phyloP scores from a whole-genome alignment of 768 basidiomycete genomes.

The Phylloporus rhodoxanthus region DNA sequence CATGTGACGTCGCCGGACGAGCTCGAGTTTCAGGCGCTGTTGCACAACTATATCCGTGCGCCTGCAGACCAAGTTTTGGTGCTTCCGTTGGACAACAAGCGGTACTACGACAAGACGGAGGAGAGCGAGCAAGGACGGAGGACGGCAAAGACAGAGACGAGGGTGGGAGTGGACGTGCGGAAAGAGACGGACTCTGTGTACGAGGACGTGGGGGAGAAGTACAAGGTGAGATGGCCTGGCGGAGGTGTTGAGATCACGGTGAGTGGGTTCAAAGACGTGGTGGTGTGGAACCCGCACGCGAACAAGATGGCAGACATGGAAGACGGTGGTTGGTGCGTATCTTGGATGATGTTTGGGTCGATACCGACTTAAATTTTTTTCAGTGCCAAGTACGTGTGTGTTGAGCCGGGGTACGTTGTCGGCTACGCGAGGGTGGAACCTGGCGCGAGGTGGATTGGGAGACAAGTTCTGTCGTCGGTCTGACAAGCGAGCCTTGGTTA shows the following conservation, averaged over 20 bases:
- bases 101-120: conserved; percentile 81
- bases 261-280: conserved; percentile 66
- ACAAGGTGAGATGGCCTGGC: conserved; percentile 55
- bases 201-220: conserved; percentile 51
- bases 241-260: conserved; percentile 51
- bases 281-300: conserved; percentile 95
- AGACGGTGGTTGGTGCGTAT: conserved; percentile 69
- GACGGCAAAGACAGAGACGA: conserved; percentile 49
- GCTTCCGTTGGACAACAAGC: conserved; percentile 55
- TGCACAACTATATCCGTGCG: conserved; percentile 84
- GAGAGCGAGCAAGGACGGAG: conserved; percentile 43
- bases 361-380: not conserved
- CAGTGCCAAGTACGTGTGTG: conserved; percentile 82
- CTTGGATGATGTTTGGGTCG: not conserved
- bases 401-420: conserved; percentile 83
- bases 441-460: conserved; percentile 70
- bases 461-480: conserved; percentile 60
- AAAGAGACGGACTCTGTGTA: conserved; percentile 73
- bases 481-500: conserved; percentile 19
- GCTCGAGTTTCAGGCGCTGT: conserved; percentile 85
- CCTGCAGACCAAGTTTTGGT: conserved; percentile 56
- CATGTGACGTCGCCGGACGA: conserved; percentile 59
- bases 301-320: conserved; percentile 87
- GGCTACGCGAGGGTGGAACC: conserved; percentile 61
- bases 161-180: conserved; percentile 61